A percentile compares a stretch with the other conserved stretches of the same genome.
Evolutionary conservation across 176 grass and related monocot species (phyloP).

Genomic region (Triticum aestivum): DNA sequence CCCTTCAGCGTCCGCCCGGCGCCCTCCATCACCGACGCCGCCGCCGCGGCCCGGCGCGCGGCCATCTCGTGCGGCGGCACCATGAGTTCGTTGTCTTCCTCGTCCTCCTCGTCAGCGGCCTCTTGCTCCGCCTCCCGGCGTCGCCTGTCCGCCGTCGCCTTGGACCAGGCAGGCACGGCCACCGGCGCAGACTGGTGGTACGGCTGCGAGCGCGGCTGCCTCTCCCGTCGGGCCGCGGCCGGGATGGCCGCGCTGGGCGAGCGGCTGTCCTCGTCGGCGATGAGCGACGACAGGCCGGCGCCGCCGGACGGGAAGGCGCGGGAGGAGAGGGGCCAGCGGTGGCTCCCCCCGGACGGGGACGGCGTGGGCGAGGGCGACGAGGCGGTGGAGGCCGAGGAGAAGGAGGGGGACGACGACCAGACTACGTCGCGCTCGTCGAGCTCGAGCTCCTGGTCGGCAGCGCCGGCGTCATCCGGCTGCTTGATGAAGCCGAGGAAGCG

Average conservation of each 20-base stretch:
- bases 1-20: constrained; percentile 77
- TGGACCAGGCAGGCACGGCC: constrained; percentile 65
- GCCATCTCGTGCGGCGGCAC: constrained; percentile 70
- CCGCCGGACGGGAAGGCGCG: constrained; percentile 32
- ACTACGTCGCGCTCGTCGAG: constrained; percentile 84
- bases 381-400: constrained; percentile 38
- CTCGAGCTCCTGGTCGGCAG: constrained; percentile 48
- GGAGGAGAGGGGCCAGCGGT: constrained; percentile 27
- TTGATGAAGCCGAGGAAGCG: constrained; percentile 76
- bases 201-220: constrained; percentile 19
- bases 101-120: not conserved
- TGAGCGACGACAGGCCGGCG: constrained; percentile 61
- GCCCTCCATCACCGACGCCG: constrained; percentile 75
- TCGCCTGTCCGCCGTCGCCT: constrained; percentile 30
- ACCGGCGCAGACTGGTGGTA: constrained; percentile 69
- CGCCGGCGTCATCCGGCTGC: constrained; percentile 39
- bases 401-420: constrained; percentile 47
- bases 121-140: constrained; percentile 16
- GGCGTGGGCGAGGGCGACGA: constrained; percentile 32
- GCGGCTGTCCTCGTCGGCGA: constrained; percentile 31
- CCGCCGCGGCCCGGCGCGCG: constrained; percentile 50
- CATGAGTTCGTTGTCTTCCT: constrained; percentile 41
- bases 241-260: constrained; percentile 27
- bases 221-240: constrained; percentile 11
- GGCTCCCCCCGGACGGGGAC: not conserved